Conservation (phyloP, 2,329 filamentous ascomycete species). For the Fusarium austroafricanum region DNA sequence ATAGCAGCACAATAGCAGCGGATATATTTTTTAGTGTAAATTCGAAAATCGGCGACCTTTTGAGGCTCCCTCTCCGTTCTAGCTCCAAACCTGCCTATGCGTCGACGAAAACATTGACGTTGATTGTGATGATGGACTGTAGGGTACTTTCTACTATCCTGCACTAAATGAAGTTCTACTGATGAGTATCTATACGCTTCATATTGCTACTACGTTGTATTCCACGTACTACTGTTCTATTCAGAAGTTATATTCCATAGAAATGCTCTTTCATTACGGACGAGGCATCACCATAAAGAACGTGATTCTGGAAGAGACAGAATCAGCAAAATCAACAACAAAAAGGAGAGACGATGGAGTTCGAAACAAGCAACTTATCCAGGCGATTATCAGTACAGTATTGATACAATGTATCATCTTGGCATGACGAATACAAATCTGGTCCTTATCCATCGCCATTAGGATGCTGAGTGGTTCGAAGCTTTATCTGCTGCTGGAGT, state of each 20-base stretch:
- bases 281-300: not conserved
- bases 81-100: not conserved
- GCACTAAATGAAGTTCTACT: not conserved
- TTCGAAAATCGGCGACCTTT: not conserved
- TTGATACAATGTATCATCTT: not conserved
- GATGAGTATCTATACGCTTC: not conserved
- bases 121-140: not conserved
- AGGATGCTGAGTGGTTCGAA: not conserved
- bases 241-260: not conserved
- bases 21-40: not conserved
- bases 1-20: not conserved
- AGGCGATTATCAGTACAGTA: not conserved
- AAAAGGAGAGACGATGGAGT: not conserved
- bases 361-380: not conserved
- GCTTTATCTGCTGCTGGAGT: slow-evolving; percentile 1
- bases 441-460: not conserved
- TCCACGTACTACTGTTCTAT: not conserved
- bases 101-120: not conserved
- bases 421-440: not conserved
- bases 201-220: not conserved
- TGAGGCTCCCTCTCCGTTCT: not conserved
- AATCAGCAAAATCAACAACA: not conserved
- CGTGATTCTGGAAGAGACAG: not conserved
- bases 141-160: not conserved
- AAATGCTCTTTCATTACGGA: not conserved